These are phyloP conservation scores for Heracleum sosnowskyi DNA, from an alignment of 129 eudicot genomes.

Conservation along the genomic window DNA sequence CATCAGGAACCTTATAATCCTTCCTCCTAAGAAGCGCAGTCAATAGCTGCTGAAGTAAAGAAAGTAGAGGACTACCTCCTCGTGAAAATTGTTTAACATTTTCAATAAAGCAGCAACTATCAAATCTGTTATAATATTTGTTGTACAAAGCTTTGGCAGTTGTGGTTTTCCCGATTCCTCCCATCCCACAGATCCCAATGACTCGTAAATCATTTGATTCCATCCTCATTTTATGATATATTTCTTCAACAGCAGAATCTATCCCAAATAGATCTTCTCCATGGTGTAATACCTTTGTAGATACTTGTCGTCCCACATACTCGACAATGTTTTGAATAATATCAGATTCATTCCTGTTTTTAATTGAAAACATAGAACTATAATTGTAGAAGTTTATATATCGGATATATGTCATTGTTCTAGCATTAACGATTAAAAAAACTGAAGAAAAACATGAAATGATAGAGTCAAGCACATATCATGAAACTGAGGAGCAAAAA, in stretches of 20 bases:
- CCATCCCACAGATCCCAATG: constrained; percentile 23
- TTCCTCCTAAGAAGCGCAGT: not conserved
- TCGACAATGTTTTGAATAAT: not conserved
- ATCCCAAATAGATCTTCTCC: not conserved
- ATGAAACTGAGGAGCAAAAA: too few species aligned
- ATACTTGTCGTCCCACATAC: not conserved
- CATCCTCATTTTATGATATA: not conserved
- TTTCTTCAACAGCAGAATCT: too few species aligned
- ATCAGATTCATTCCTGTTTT: not conserved
- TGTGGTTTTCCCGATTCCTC: constrained; percentile 27
- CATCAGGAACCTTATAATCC: not conserved
- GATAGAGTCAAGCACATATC: too few species aligned
- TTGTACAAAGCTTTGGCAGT: constrained; percentile 6
- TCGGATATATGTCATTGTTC: too few species aligned
- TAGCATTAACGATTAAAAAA: too few species aligned
- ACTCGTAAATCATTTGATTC: not conserved
- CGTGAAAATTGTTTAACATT: constrained; percentile 8
- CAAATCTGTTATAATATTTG: not conserved
- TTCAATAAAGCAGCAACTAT: constrained; percentile 4
- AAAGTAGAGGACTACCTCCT: not conserved
- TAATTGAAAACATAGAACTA: too few species aligned
- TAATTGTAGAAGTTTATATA: not conserved
- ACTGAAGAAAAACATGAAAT: too few species aligned
- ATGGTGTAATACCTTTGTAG: not conserved
- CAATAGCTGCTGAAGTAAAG: not conserved